A percentile compares a stretch with the other conserved stretches of the same genome.
Conservation (phyloP, 179 eudicot species). For the Monotropa hypopitys region DNA sequence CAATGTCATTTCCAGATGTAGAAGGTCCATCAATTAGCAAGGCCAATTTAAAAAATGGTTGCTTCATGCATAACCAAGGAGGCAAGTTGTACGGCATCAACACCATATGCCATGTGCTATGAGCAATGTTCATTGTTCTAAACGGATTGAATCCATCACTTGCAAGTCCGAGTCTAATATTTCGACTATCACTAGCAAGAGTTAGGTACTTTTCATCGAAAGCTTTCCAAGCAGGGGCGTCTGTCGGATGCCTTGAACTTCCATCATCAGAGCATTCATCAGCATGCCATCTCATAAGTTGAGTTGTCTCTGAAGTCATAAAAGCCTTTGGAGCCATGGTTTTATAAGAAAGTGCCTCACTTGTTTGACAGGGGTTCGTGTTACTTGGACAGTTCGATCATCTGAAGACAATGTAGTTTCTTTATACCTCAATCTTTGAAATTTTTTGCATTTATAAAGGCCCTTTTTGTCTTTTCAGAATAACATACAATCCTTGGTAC, state of each 20-base stretch:
- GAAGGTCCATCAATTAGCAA: too few species aligned
- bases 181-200: background rate
- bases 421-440: background rate
- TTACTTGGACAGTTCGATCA: too few species aligned
- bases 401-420: too few species aligned
- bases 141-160: too few species aligned
- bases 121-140: too few species aligned
- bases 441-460: background rate
- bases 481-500: background rate
- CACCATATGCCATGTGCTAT: background rate
- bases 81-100: too few species aligned
- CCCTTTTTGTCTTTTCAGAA: background rate
- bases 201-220: background rate
- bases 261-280: background rate
- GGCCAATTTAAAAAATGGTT: too few species aligned
- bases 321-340: background rate
- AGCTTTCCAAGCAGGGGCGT: background rate
- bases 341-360: too few species aligned
- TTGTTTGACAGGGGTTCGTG: background rate
- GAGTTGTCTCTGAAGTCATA: background rate
- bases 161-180: background rate
- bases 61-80: too few species aligned
- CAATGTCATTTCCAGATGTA: background rate
- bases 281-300: background rate
- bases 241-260: background rate